These are phyloP conservation scores for Craspedostauros australis DNA, from an alignment of 108 stramenopile species.

Conservation along the genomic window DNA sequence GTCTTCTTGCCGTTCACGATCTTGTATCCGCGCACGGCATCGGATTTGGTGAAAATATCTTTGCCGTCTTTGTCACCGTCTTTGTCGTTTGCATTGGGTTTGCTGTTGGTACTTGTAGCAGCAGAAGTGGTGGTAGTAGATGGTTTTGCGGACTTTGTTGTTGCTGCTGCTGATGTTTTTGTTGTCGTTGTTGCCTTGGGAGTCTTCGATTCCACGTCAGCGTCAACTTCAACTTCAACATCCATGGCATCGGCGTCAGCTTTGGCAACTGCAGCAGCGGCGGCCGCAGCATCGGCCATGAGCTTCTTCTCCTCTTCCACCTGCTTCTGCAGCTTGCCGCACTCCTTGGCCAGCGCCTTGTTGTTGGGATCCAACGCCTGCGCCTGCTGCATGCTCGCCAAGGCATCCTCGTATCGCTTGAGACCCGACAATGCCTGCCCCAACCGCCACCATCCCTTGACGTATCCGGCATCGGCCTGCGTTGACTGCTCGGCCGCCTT, in stretches of 20 bases:
- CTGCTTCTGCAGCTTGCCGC: conserved; percentile 28
- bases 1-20: conserved; percentile 93
- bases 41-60: conserved; percentile 61
- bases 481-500: conserved; percentile 44
- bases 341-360: conserved; percentile 67
- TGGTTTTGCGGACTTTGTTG: not conserved
- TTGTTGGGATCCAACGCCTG: conserved; percentile 55
- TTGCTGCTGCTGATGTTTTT: not conserved
- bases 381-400: conserved; percentile 54
- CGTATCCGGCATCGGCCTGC: conserved; percentile 51
- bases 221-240: conserved; percentile 4
- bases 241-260: not conserved
- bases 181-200: conserved; percentile 3
- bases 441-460: conserved; percentile 76
- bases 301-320: conserved; percentile 43
- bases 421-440: conserved; percentile 57
- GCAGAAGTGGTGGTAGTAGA: conserved; percentile 3
- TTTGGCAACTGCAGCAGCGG: not conserved
- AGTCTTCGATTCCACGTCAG: not conserved
- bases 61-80: conserved; percentile 33
- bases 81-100: conserved; percentile 5
- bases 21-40: conserved; percentile 92
- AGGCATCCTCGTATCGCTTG: conserved; percentile 39
- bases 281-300: conserved; percentile 18
- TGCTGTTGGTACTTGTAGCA: conserved; percentile 3